Evolutionary conservation across 1,284 basidiomycete species (phyloP).

Genomic region (Cryptococcus sp.): DNA sequence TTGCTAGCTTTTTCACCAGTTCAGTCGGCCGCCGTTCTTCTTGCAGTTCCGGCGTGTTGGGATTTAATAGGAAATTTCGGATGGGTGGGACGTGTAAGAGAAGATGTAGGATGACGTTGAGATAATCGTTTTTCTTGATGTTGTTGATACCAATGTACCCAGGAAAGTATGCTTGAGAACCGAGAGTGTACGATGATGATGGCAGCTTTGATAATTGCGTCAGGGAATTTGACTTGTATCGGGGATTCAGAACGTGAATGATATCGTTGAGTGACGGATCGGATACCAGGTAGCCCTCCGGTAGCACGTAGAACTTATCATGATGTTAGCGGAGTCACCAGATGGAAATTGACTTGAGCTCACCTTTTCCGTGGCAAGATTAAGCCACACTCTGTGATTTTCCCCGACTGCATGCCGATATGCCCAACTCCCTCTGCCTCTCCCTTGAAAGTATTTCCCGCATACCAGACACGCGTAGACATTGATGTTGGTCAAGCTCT

Average conservation of each 20-base stretch:
- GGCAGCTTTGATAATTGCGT: constrained; percentile 61
- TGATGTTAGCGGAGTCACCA: not conserved
- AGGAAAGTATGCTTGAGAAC: constrained; percentile 77
- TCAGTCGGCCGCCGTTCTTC: constrained; percentile 59
- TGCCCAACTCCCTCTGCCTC: constrained; percentile 88
- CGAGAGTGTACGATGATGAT: constrained; percentile 72
- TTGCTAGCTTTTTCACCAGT: constrained; percentile 80
- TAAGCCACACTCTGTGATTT: constrained; percentile 97
- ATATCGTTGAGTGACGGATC: constrained; percentile 96
- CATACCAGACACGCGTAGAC: constrained; percentile 97
- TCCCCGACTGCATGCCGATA: constrained; percentile 97
- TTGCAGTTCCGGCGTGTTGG: constrained; percentile 57
- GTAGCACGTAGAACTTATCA: constrained; percentile 88
- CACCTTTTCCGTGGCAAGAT: constrained; percentile 88
- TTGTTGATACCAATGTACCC: constrained; percentile 98
- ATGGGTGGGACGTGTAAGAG: constrained; percentile 88
- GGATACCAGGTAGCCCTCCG: constrained; percentile 92
- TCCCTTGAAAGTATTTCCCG: constrained; percentile 98
- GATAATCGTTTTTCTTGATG: constrained; percentile 94
- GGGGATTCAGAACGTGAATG: constrained; percentile 81
- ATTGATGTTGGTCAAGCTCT: constrained; percentile 94
- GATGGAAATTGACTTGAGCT: constrained; percentile 11
- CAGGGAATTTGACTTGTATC: constrained; percentile 62
- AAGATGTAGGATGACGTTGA: constrained; percentile 95
- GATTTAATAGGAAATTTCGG: constrained; percentile 81